Percentiles rank a stretch among this genome's conserved stretches.
Conservation (phyloP, 345 rosid species). For the Salix caprea region DNA sequence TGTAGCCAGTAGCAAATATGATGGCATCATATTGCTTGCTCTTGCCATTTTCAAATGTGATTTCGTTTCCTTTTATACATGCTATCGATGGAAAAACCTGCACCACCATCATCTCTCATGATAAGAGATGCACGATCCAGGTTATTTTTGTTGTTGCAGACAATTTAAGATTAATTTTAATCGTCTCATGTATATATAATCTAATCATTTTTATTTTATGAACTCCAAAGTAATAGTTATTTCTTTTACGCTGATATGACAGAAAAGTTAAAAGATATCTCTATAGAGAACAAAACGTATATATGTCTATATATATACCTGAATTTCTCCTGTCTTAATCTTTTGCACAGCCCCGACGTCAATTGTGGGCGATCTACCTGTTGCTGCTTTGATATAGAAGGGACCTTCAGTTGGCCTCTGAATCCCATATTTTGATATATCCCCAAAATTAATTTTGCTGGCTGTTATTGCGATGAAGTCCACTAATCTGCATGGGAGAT, state of each 20-base stretch:
- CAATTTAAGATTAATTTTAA: too few species aligned
- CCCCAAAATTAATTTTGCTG: neutral
- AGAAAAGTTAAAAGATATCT: too few species aligned
- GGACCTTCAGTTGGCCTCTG: slow-evolving; percentile 41
- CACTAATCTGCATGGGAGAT: slow-evolving; percentile 16
- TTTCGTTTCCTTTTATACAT: slow-evolving; percentile 23
- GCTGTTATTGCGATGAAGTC: slow-evolving; percentile 7
- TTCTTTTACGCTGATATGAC: too few species aligned
- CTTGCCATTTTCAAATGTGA: slow-evolving; percentile 32
- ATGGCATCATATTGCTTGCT: slow-evolving; percentile 28
- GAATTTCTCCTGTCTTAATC: slow-evolving; percentile 37
- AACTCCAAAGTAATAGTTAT: too few species aligned
- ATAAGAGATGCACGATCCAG: too few species aligned
- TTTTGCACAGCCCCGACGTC: slow-evolving; percentile 43
- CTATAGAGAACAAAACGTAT: too few species aligned
- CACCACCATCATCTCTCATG: neutral
- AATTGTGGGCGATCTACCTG: slow-evolving; percentile 47
- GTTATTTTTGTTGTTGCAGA: too few species aligned
- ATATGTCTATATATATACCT: slow-evolving; percentile 7
- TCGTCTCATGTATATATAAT: too few species aligned
- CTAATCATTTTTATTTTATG: too few species aligned
- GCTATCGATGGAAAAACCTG: slow-evolving; percentile 36
- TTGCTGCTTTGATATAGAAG: slow-evolving; percentile 27
- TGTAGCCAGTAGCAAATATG: slow-evolving; percentile 55
- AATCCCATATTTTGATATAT: slow-evolving; percentile 35